Percentiles rank a stretch among this genome's conserved stretches.
Conservation (phyloP, 202 grass and related monocot species). For the Tripidium arundinaceum region DNA sequence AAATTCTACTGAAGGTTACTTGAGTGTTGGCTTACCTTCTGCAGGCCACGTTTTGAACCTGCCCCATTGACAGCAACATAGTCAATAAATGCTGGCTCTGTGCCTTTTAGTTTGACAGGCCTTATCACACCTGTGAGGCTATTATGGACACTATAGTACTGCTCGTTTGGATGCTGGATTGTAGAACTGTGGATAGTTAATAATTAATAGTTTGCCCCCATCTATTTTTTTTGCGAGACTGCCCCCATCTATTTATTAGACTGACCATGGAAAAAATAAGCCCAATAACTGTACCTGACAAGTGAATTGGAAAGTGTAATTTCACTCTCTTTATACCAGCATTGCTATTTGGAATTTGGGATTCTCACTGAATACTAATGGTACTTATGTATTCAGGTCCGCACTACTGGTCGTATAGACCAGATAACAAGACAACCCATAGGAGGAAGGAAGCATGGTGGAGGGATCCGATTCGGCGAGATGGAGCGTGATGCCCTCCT, state of each 20-base stretch:
- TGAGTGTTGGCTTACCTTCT: conserved; percentile 49
- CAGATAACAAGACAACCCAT: conserved; percentile 89
- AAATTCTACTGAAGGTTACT: conserved; percentile 8
- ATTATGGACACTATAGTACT: conserved; percentile 75
- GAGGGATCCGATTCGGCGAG: conserved; percentile 94
- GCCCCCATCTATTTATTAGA: neutral
- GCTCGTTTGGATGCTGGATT: conserved; percentile 22
- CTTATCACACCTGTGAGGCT: conserved; percentile 62
- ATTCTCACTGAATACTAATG: neutral
- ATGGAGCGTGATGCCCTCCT: conserved; percentile 92
- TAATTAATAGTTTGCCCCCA: neutral
- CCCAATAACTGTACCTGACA: neutral
- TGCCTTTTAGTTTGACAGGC: conserved; percentile 59
- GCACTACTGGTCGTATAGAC: conserved; percentile 70
- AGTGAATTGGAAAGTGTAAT: neutral
- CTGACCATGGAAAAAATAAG: neutral
- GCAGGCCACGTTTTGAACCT: conserved; percentile 58
- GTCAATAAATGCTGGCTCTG: conserved; percentile 74
- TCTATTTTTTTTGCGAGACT: too few species aligned
- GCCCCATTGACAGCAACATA: conserved; percentile 78
- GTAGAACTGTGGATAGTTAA: neutral
- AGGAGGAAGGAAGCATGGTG: conserved; percentile 90
- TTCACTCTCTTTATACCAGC: neutral
- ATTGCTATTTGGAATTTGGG: neutral
- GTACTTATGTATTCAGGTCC: conserved; percentile 48